Percentiles rank a stretch among this genome's conserved stretches.
Evolutionary conservation across 768 basidiomycete genomes (phyloP).

Genomic region (Nevesoporus exiguus): DNA sequence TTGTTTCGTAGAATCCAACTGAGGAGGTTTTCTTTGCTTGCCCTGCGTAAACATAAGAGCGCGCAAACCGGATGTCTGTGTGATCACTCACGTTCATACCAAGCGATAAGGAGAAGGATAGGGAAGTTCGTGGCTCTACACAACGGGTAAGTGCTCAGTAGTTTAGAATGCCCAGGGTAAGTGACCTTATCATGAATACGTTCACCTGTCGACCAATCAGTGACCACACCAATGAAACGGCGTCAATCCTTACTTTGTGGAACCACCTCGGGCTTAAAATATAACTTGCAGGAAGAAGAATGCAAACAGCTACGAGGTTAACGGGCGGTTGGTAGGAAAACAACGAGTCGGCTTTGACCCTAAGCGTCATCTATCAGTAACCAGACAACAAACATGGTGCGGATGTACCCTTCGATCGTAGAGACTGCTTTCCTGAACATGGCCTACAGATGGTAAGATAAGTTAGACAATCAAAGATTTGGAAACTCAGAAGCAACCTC

Average conservation of each 20-base stretch:
- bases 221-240: slow-evolving; percentile 3
- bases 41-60: slow-evolving; percentile 16
- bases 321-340: slow-evolving; percentile 95
- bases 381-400: background rate
- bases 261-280: slow-evolving; percentile 94
- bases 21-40: slow-evolving; percentile 70
- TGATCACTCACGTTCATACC: slow-evolving; percentile 64
- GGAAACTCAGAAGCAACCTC: slow-evolving; percentile 49
- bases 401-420: slow-evolving; percentile 82
- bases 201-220: slow-evolving; percentile 55
- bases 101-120: slow-evolving; percentile 71
- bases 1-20: slow-evolving; percentile 67
- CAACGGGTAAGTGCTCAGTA: background rate
- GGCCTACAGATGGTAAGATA: slow-evolving; percentile 45
- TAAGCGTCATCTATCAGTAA: slow-evolving; percentile 23
- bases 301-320: slow-evolving; percentile 80
- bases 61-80: background rate
- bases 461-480: background rate
- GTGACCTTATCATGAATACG: slow-evolving; percentile 80
- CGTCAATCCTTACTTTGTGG: slow-evolving; percentile 66
- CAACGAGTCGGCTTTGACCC: slow-evolving; percentile 85
- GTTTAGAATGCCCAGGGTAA: background rate
- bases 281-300: slow-evolving; percentile 86
- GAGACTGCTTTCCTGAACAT: slow-evolving; percentile 95
- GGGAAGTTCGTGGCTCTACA: slow-evolving; percentile 79